A percentile compares a stretch with the other conserved stretches of the same genome.
Evolutionary conservation across 2,329 filamentous ascomycete species (phyloP).

Genomic region (Pseudofabraea citricarpa): DNA sequence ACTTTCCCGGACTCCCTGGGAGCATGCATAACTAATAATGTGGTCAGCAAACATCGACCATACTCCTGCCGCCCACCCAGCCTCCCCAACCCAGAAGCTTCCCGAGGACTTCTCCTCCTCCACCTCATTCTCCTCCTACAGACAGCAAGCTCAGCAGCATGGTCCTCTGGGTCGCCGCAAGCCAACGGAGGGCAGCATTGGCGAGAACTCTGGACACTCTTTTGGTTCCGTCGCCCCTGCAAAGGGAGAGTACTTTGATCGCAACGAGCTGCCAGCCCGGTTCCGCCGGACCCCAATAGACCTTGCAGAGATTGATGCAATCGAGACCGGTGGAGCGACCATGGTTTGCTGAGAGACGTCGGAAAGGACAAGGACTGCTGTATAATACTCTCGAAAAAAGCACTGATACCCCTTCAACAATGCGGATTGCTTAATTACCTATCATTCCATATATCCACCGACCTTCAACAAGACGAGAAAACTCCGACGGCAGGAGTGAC

Average conservation of each 20-base stretch:
- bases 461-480: too few relatives aligned
- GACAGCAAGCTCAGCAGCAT: slow-evolving; percentile 54
- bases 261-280: slow-evolving; percentile 77
- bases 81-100: slow-evolving; percentile 45
- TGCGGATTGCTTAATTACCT: slow-evolving; percentile 8
- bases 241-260: slow-evolving; percentile 79
- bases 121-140: slow-evolving; percentile 53
- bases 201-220: slow-evolving; percentile 48
- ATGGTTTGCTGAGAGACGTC: slow-evolving; percentile 33
- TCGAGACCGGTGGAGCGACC: slow-evolving; percentile 88
- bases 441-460: background rate
- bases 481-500: too few relatives aligned
- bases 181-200: slow-evolving; percentile 16
- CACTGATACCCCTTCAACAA: slow-evolving; percentile 11
- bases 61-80: slow-evolving; percentile 52
- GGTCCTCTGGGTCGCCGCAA: slow-evolving; percentile 42
- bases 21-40: slow-evolving; percentile 4
- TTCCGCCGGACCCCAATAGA: slow-evolving; percentile 75
- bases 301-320: slow-evolving; percentile 84
- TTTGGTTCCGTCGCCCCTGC: slow-evolving; percentile 69
- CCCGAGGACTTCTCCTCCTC: slow-evolving; percentile 49
- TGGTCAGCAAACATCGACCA: slow-evolving; percentile 49
- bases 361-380: background rate
- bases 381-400: slow-evolving; percentile 8
- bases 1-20: background rate